Base-by-base conservation (phyloP, 441 rosid genomes). In the Croton setiger region DNA sequence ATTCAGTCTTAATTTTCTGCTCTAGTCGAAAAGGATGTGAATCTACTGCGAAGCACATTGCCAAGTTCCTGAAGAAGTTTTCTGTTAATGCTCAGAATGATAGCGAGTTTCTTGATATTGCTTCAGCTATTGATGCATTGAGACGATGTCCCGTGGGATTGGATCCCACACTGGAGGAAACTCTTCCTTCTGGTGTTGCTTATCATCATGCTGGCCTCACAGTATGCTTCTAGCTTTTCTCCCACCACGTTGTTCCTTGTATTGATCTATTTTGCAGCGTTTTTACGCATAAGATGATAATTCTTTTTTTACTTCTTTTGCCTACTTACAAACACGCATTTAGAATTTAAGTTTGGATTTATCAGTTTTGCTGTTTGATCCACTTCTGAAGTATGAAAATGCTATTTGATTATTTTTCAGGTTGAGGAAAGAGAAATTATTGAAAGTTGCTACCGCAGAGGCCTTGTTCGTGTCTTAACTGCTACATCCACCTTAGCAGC, bases 191-290 rank as follows among this genome's bases (percentile, higher is more conserved):
- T 73, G 99, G 99, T 71, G 93, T 95, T 83, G 99, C 98, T 68
- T 95, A 92, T 87, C 98, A 95, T 78, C 99, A 95, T 86, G 97
- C 99, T 74, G 99, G 99, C 72, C 93, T 95, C 57, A 95, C 98
- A 39, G 99, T 95, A 88, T 75, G 83, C 63, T 66, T 64, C 66
- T 73, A 64, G 61, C 57, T 68, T 20, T 73, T 70, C 48, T 73
- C 74, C 67, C 56, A 41, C 45, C 52, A 31, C 63, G 67, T 53
- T 48, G 33, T 23, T 5, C 70, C 20, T 31, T 15, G 10, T 60
- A 13, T 52, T 23, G 57, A 39, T 20, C 36, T 14, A 3, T 49
- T 65, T 65, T 27, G 31, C n/a, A 11, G 11, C 4, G 18, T 70
- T 44, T 70, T 47, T 15, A 36, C 55, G 12, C 12, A 68, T 10